Conservation (phyloP, 352 stramenopile species). For the Pythium aristosporum region DNA sequence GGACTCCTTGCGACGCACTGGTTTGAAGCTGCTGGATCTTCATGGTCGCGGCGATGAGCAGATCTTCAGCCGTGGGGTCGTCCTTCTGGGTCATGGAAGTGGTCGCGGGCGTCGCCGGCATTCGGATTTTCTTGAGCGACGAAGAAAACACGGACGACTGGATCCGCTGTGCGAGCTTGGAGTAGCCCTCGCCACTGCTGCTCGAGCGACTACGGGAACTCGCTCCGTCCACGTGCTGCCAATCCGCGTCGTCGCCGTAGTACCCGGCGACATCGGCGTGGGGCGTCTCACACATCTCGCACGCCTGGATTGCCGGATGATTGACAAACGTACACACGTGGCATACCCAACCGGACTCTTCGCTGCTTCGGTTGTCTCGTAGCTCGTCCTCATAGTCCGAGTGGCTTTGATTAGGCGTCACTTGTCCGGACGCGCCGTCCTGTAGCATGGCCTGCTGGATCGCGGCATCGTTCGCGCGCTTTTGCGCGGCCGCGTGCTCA, state of each 20-base stretch:
- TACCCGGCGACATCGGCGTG: conserved; percentile 29
- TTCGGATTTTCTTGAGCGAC: conserved; percentile 43
- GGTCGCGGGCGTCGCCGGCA: conserved; percentile 43
- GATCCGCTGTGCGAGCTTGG: conserved; percentile 30
- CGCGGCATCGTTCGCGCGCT: conserved; percentile 27
- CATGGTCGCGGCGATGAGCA: conserved; percentile 48
- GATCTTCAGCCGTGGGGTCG: conserved; percentile 63
- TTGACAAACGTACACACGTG: conserved; percentile 82
- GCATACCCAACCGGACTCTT: conserved; percentile 47
- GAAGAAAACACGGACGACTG: conserved; percentile 34
- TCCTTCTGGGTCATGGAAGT: conserved; percentile 54
- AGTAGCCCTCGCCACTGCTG: conserved; percentile 24
- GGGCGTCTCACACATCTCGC: conserved; percentile 69
- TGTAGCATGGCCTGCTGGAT: conserved; percentile 24
- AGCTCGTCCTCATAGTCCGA: conserved; percentile 1
- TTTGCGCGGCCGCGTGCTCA: conserved; percentile 22
- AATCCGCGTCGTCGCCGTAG: conserved; percentile 22
- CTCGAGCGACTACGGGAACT: background rate
- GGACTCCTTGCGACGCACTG: conserved; percentile 34
- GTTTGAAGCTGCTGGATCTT: conserved; percentile 54
- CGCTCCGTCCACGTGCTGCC: background rate
- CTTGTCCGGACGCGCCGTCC: background rate
- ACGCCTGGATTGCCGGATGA: conserved; percentile 56
- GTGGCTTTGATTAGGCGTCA: background rate
- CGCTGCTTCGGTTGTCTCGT: conserved; percentile 6